phyloP scores from a whole-genome alignment of 495 filamentous ascomycete species.

The Pyrenula aspistea region DNA sequence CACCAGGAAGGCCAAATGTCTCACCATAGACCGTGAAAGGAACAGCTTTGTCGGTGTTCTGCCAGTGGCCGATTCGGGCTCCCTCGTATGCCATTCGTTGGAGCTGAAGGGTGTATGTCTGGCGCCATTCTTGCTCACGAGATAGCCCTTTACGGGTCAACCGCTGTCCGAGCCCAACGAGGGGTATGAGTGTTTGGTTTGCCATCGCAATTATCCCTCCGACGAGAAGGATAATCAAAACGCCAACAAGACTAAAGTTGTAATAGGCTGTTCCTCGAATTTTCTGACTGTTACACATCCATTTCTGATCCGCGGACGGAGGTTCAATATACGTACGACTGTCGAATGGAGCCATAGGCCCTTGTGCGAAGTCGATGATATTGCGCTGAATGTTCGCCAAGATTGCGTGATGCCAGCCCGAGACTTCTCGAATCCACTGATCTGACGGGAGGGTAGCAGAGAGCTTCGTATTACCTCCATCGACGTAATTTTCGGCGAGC shows the following conservation, averaged over 20 bases:
- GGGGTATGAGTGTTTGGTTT: conserved; percentile 1
- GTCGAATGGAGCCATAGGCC: conserved; percentile 4
- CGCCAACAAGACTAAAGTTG: conserved; percentile 8
- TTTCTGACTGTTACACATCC: conserved; percentile 7
- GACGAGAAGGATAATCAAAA: conserved; percentile 5
- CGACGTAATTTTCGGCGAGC: conserved; percentile 3
- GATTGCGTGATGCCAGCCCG: conserved; percentile 3
- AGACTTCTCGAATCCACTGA: conserved; percentile 8
- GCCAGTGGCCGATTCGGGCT: conserved; percentile 4
- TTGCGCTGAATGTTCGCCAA: conserved; percentile 4
- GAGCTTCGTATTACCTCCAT: not conserved
- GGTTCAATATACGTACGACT: not conserved
- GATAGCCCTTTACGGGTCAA: not conserved
- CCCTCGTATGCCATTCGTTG: conserved; percentile 10
- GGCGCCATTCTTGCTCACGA: conserved; percentile 3
- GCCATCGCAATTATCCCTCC: not conserved
- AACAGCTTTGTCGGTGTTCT: conserved; percentile 1
- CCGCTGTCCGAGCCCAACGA: conserved; percentile 2
- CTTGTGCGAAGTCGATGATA: conserved; percentile 7
- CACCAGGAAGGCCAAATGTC: not conserved
- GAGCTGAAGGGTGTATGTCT: conserved; percentile 7
- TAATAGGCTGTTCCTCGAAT: conserved; percentile 6
- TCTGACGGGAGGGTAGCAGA: conserved; percentile 3
- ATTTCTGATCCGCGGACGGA: not conserved
- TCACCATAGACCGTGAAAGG: conserved; percentile 1